phyloP scores from a whole-genome alignment of 495 filamentous ascomycete genomes.

The Penicillium arizonense region DNA sequence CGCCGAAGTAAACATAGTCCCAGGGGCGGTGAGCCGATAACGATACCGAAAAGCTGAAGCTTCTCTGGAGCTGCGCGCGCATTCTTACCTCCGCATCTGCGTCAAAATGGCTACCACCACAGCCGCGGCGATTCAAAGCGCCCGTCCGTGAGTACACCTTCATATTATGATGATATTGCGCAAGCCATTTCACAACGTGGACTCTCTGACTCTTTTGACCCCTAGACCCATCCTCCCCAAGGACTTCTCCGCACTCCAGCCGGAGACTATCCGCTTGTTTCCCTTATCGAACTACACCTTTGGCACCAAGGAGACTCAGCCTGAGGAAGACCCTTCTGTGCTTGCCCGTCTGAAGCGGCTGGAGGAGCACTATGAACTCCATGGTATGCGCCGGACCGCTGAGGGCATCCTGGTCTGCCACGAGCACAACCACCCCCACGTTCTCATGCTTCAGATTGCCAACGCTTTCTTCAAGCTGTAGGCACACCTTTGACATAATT shows the following conservation, averaged over 20 bases:
- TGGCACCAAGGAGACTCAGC: conserved; percentile 95
- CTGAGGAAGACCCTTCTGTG: conserved; percentile 95
- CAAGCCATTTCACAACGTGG: no score
- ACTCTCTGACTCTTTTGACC: background rate
- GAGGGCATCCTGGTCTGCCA: conserved; percentile 97
- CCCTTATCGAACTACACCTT: conserved; percentile 98
- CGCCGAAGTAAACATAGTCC: background rate
- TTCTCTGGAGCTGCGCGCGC: conserved; percentile 1
- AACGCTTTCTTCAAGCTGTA: conserved; percentile 98
- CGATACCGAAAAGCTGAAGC: no score
- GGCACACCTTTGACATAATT: conserved; percentile 9
- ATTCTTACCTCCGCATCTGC: conserved; percentile 1
- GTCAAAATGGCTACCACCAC: conserved; percentile 74
- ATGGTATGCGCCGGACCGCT: conserved; percentile 96
- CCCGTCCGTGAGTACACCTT: conserved; percentile 54
- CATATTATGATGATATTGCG: no score
- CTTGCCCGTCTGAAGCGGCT: conserved; percentile 87
- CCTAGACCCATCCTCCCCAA: conserved; percentile 72
- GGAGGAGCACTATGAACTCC: conserved; percentile 85
- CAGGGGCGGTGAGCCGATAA: no score
- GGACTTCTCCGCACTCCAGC: conserved; percentile 84
- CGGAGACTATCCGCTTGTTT: conserved; percentile 86
- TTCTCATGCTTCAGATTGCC: conserved; percentile 97
- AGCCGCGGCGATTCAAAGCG: conserved; percentile 65
- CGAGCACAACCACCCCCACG: conserved; percentile 97